These are phyloP conservation scores for Prototheca wickerhamii DNA, from an alignment of 163 green algal genomes.

Conservation along the genomic window DNA sequence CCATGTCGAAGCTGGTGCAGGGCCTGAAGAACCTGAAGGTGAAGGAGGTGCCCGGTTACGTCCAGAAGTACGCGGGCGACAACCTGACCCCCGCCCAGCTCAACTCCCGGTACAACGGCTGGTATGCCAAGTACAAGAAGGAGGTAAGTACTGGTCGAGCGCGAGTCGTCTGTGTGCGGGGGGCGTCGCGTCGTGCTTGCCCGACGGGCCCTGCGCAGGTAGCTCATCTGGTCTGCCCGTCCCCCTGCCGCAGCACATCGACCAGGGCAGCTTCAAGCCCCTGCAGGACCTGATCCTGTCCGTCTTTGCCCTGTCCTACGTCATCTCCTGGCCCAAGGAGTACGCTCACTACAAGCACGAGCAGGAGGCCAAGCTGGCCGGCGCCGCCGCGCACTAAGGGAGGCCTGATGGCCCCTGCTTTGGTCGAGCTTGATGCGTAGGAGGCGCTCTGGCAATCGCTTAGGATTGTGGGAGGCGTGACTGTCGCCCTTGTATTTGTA, in stretches of 20 bases:
- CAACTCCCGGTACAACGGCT: slow-evolving; percentile 18
- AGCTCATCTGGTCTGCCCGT: neutral
- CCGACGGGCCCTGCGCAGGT: neutral
- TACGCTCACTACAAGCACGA: slow-evolving; percentile 50
- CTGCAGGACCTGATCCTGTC: slow-evolving; percentile 30
- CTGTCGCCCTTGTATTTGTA: too few species aligned
- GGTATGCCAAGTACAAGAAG: slow-evolving; percentile 30
- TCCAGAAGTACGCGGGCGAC: slow-evolving; percentile 27
- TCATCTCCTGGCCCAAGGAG: slow-evolving; percentile 42
- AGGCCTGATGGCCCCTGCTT: neutral
- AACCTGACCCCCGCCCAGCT: slow-evolving; percentile 23
- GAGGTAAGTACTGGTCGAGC: slow-evolving; percentile 8
- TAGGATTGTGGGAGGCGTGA: too few species aligned
- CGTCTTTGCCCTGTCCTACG: slow-evolving; percentile 44
- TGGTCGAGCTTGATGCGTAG: neutral
- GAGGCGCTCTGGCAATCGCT: too few species aligned
- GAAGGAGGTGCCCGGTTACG: slow-evolving; percentile 28
- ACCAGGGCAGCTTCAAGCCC: slow-evolving; percentile 45
- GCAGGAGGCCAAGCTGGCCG: slow-evolving; percentile 48
- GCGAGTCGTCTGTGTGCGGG: neutral
- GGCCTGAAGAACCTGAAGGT: slow-evolving; percentile 13
- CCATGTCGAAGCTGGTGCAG: slow-evolving; percentile 6
- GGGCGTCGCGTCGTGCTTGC: neutral
- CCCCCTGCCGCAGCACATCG: slow-evolving; percentile 34
- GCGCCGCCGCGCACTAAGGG: slow-evolving; percentile 10